These are phyloP conservation scores for Phytopythium chamaehyphon DNA, from an alignment of 352 stramenopile species.

Conservation along the genomic window DNA sequence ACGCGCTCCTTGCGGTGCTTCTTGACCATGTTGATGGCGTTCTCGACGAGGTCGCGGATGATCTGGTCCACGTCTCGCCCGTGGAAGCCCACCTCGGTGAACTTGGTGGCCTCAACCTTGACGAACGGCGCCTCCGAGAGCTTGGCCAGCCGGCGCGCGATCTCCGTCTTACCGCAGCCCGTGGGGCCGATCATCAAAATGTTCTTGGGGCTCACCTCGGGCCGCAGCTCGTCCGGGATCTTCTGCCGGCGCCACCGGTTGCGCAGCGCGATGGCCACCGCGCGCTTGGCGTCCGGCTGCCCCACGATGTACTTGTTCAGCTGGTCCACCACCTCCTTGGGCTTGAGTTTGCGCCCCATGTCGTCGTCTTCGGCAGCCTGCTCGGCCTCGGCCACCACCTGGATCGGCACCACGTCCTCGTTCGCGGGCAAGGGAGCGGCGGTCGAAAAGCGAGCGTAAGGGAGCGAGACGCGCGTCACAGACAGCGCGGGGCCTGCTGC, in stretches of 20 bases:
- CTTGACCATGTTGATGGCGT: constrained; percentile 95
- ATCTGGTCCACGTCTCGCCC: constrained; percentile 99
- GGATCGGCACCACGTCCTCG: constrained; percentile 22
- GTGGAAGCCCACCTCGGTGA: constrained; percentile 99
- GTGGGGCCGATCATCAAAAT: constrained; percentile 99
- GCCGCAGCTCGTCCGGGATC: constrained; percentile 88
- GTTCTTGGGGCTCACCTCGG: constrained; percentile 98
- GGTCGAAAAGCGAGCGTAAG: constrained; percentile 17
- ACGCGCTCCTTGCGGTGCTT: constrained; percentile 93
- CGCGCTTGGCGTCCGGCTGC: constrained; percentile 96
- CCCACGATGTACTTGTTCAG: constrained; percentile 98
- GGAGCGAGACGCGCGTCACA: no score
- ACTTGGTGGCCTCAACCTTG: constrained; percentile 99
- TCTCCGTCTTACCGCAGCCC: constrained; percentile 98
- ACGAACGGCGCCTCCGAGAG: constrained; percentile 97
- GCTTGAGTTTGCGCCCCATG: constrained; percentile 86
- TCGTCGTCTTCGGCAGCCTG: constrained; percentile 40
- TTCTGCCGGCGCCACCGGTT: constrained; percentile 98
- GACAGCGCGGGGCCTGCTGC: no score
- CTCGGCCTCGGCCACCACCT: constrained; percentile 25
- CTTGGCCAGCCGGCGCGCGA: constrained; percentile 95
- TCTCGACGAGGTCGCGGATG: constrained; percentile 98
- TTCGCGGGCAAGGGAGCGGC: constrained; percentile 24
- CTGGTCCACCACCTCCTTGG: constrained; percentile 91
- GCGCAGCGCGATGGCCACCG: constrained; percentile 97